Conservation (phyloP, 2,329 filamentous ascomycete genomes). For the Colletotrichum sp. region DNA sequence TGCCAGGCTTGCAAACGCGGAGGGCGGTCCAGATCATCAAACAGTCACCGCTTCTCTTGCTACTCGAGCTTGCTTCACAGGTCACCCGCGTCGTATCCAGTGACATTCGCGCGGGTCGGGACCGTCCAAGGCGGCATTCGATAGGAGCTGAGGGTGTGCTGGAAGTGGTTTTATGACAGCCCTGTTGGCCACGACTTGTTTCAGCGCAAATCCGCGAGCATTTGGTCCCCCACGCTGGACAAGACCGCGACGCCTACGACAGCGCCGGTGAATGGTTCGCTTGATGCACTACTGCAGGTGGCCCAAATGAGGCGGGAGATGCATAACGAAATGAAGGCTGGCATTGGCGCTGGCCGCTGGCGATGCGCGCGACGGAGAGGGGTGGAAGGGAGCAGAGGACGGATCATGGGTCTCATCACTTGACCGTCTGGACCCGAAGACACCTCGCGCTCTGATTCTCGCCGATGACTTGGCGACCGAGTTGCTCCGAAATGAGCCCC, state of each 20-base stretch:
- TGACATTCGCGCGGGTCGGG: neutral
- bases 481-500: conserved; percentile 18
- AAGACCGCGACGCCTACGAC: neutral
- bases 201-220: neutral
- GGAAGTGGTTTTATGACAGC: neutral
- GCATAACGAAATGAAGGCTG: conserved; percentile 1
- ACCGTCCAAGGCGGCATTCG: neutral
- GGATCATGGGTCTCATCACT: conserved; percentile 12
- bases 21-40: neutral
- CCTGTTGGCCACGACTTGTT: conserved; percentile 16
- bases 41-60: neutral
- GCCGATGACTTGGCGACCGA: conserved; percentile 15
- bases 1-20: neutral
- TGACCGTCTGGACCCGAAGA: conserved; percentile 1
- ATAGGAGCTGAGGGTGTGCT: conserved; percentile 7
- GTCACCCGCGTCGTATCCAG: conserved; percentile 1
- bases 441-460: neutral
- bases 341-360: neutral
- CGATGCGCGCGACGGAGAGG: neutral
- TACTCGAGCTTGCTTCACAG: neutral
- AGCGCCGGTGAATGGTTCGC: conserved; percentile 13
- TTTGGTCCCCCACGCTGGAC: conserved; percentile 2
- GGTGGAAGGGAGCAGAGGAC: neutral
- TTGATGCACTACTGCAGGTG: conserved; percentile 18
- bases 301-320: neutral